Conservation (phyloP, 1,284 basidiomycete genomes). For the Irpex sp. region DNA sequence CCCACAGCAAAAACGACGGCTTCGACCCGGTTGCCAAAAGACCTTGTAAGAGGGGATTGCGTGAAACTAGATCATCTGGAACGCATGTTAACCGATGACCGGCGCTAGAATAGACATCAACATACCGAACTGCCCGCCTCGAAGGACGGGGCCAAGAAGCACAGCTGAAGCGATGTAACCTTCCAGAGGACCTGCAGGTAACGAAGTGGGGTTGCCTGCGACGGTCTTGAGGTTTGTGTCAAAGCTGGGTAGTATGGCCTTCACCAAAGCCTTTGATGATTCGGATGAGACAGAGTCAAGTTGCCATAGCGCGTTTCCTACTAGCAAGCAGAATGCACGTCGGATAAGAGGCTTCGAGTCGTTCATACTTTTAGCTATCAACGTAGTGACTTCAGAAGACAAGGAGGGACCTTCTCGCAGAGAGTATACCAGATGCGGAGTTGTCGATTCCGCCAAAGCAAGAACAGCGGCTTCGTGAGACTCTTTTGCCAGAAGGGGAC, state of each 20-base stretch:
- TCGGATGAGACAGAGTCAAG: conserved; percentile 32
- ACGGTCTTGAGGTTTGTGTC: conserved; percentile 71
- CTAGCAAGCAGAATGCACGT: conserved; percentile 32
- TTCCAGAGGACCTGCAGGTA: conserved; percentile 69
- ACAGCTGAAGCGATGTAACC: conserved; percentile 77
- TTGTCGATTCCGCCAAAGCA: conserved; percentile 52
- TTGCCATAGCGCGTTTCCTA: conserved; percentile 34
- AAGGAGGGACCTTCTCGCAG: conserved; percentile 42
- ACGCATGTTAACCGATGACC: background rate
- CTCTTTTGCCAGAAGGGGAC: conserved; percentile 74
- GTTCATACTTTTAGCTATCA: conserved; percentile 70
- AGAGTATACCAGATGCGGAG: conserved; percentile 54
- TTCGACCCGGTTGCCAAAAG: conserved; percentile 51
- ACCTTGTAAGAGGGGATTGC: conserved; percentile 41
- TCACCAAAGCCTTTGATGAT: conserved; percentile 45
- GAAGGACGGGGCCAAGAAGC: conserved; percentile 59
- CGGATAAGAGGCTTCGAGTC: conserved; percentile 38
- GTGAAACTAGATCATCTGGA: conserved; percentile 34
- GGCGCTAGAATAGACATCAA: conserved; percentile 4
- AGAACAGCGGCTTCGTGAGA: conserved; percentile 62
- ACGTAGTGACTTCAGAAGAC: conserved; percentile 38
- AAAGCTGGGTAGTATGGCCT: conserved; percentile 54
- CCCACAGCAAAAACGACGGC: conserved; percentile 84
- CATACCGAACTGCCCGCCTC: conserved; percentile 51
- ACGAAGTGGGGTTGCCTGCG: conserved; percentile 52